phyloP scores from a whole-genome alignment of 345 rosid species.

The Erodium maritimum region DNA sequence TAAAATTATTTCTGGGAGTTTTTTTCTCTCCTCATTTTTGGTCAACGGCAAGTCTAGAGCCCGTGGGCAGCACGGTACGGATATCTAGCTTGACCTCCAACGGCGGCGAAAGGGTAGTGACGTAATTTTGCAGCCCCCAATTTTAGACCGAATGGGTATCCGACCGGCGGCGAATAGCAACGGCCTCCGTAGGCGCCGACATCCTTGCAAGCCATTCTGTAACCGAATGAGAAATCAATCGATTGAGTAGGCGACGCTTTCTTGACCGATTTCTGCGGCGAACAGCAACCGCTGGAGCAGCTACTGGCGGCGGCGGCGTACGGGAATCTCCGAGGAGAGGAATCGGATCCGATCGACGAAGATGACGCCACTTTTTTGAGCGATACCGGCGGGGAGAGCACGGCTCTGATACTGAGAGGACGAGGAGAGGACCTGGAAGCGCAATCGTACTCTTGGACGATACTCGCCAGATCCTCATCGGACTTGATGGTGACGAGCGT shows the following conservation, averaged over 20 bases:
- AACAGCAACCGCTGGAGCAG: conserved; percentile 14
- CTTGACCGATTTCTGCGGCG: neutral
- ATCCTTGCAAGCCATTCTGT: too few relatives aligned
- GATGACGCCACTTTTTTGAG: conserved; percentile 41
- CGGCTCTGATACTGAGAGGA: conserved; percentile 28
- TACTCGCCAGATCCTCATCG: conserved; percentile 47
- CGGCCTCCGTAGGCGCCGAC: conserved; percentile 4
- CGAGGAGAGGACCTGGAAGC: conserved; percentile 8
- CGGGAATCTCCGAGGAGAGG: neutral
- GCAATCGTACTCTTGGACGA: conserved; percentile 38
- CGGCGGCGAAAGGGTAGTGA: conserved; percentile 10
- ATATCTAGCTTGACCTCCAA: conserved; percentile 18
- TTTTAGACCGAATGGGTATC: conserved; percentile 11
- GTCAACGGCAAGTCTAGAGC: conserved; percentile 1
- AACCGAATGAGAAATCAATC: too few relatives aligned
- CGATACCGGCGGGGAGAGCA: conserved; percentile 32
- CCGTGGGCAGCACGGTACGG: conserved; percentile 11
- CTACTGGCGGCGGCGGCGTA: too few relatives aligned
- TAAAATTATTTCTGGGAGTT: too few relatives aligned
- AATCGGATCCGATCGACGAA: conserved; percentile 7
- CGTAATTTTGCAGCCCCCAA: conserved; percentile 13
- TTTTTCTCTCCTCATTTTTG: too few relatives aligned
- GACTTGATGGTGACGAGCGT: too few relatives aligned
- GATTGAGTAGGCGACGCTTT: neutral
- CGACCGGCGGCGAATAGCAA: conserved; percentile 15